Base-by-base conservation (phyloP, 352 stramenopile genomes). In the Phytophthora meadii region DNA sequence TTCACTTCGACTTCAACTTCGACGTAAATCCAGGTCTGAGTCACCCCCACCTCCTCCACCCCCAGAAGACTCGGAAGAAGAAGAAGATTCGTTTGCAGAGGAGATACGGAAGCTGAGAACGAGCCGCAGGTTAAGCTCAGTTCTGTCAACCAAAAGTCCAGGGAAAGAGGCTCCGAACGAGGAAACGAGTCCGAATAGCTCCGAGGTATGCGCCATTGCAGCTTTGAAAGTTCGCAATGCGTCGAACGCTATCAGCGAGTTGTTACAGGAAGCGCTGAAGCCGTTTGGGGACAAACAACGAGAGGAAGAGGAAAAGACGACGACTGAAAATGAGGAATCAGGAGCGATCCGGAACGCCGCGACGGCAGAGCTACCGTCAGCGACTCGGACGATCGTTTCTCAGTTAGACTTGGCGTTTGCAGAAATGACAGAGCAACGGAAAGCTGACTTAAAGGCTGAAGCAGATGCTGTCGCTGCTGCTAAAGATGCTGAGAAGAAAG, bases 31-130 rank as follows among this genome's bases (percentile, higher is more conserved):
- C 2, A 61, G 34, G 42, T 32, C 17, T 5, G 52, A 72, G 7
- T 68, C 55, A 5, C 67, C 67, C 36, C 62, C 54, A 22, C 67
- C 54, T 8, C 62, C 45, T 19, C 61, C 59, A 58, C 59, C 60
- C 34, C 63, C 49, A 42, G 44, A 48, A n/a, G 41, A 68, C 5
- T 55, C 40, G 9, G 49, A 69, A 9, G 68, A 67, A 11, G n/a
- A n/a, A n/a, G 76, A 82, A n/a, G 76, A 87, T n/a, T 82, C 71
- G 3, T 86, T 89, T 51, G 55, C 64, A 2, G 61, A 82, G 36
- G 78, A 88, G 49, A 64, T 89, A 22, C 59, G 51, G 9, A 53
- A 59, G 5, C 28, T 89, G 39, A 59, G 72, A 41, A 50, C 50
- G 4, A 68, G 46, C 14, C 53, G 47, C 12, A 68, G 65, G 68